Evolutionary conservation across 768 basidiomycete genomes (phyloP).

Genomic region (Podaxis rugospora): DNA sequence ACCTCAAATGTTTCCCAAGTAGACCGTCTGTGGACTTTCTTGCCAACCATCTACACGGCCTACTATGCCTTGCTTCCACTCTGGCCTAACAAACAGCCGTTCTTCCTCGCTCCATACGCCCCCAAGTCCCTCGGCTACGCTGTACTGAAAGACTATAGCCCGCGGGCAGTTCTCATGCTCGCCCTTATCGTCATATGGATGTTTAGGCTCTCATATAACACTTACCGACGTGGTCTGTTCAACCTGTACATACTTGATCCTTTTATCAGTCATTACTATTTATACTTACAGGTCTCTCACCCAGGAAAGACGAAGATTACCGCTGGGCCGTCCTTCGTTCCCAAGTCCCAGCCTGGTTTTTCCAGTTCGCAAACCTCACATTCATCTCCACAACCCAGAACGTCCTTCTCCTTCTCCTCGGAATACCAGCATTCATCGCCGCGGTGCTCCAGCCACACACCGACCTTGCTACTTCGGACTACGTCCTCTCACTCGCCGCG

Average conservation of each 20-base stretch:
- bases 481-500: slow-evolving; percentile 52
- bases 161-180: slow-evolving; percentile 75
- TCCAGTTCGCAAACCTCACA: slow-evolving; percentile 44
- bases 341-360: slow-evolving; percentile 39
- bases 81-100: slow-evolving; percentile 36
- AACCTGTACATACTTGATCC: slow-evolving; percentile 42
- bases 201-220: slow-evolving; percentile 73
- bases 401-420: slow-evolving; percentile 69
- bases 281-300: slow-evolving; percentile 1
- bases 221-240: slow-evolving; percentile 80
- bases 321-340: slow-evolving; percentile 79
- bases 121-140: slow-evolving; percentile 42
- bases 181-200: slow-evolving; percentile 64
- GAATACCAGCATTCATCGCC: slow-evolving; percentile 55
- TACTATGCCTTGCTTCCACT: slow-evolving; percentile 79
- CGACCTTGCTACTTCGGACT: slow-evolving; percentile 54
- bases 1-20: slow-evolving; percentile 86
- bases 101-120: slow-evolving; percentile 48
- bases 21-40: slow-evolving; percentile 76
- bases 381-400: slow-evolving; percentile 84
- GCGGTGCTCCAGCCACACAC: slow-evolving; percentile 50
- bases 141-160: slow-evolving; percentile 49
- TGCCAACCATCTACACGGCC: slow-evolving; percentile 78
- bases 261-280: not conserved
- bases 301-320: slow-evolving; percentile 84